A percentile compares a stretch with the other conserved stretches of the same genome.
Evolutionary conservation across 192 early-diverging fungal species (phyloP).

Genomic region (Allomyces macrogynus): DNA sequence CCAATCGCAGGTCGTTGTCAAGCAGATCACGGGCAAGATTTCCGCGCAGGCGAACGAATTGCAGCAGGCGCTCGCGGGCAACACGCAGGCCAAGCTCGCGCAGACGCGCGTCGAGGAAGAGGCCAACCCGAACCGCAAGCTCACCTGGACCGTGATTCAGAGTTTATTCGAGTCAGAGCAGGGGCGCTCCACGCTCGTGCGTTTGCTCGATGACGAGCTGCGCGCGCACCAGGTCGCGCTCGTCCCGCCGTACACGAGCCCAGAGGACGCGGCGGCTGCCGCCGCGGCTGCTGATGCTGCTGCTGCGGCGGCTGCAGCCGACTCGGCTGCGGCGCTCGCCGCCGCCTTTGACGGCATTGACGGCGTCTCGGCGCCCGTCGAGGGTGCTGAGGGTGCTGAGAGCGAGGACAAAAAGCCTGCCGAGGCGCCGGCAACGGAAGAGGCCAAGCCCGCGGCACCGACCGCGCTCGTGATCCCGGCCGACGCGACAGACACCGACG

Average conservation of each 20-base stretch:
- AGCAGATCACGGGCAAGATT: conserved; percentile 54
- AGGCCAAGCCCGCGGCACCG: conserved; percentile 7
- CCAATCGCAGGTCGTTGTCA: conserved; percentile 31
- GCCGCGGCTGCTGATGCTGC: conserved; percentile 4
- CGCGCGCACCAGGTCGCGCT: conserved; percentile 63
- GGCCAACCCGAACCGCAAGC: conserved; percentile 13
- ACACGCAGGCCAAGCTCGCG: conserved; percentile 26
- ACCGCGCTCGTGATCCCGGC: conserved; percentile 19
- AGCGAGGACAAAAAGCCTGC: not conserved
- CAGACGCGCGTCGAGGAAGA: conserved; percentile 15
- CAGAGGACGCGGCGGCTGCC: not conserved
- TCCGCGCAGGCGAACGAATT: conserved; percentile 47
- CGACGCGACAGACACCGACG: conserved; percentile 38
- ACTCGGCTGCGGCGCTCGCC: not conserved
- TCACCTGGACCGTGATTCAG: conserved; percentile 9
- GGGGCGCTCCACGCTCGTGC: conserved; percentile 61
- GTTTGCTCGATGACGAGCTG: conserved; percentile 58
- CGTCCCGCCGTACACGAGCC: conserved; percentile 15
- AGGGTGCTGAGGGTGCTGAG: too few species aligned
- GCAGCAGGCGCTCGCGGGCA: conserved; percentile 37
- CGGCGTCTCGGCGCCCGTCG: conserved; percentile 1
- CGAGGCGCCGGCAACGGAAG: conserved; percentile 1
- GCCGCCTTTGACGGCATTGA: not conserved
- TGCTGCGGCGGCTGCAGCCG: not conserved
- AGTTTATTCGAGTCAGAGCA: conserved; percentile 18